Evolutionary conservation across 352 stramenopile genomes (phyloP).

Genomic region (Phytophthora vignae): DNA sequence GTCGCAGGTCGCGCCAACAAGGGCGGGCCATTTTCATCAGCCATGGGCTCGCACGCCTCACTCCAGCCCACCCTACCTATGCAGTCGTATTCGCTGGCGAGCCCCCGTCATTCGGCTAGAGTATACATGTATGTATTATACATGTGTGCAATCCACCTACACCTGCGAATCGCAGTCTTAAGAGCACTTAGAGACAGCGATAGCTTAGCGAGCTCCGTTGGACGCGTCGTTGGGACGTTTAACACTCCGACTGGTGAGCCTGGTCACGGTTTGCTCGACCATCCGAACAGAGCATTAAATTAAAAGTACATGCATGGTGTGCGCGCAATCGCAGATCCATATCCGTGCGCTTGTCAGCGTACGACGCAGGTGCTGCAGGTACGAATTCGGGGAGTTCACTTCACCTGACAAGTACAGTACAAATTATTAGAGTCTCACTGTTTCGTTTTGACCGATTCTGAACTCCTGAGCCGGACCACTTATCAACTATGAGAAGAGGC

Average conservation of each 20-base stretch:
- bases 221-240: background rate
- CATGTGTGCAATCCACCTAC: too few species aligned
- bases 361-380: background rate
- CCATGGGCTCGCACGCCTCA: background rate
- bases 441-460: conserved; percentile 19
- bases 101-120: background rate
- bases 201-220: too few species aligned
- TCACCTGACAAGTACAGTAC: background rate
- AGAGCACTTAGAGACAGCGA: too few species aligned
- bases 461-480: conserved; percentile 26
- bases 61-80: background rate
- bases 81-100: background rate
- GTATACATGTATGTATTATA: too few species aligned
- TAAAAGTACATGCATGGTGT: background rate
- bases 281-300: background rate
- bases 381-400: too few species aligned
- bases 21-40: conserved; percentile 22
- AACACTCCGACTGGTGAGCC: background rate
- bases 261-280: background rate
- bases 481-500: background rate
- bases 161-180: too few species aligned
- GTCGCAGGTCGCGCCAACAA: conserved; percentile 4
- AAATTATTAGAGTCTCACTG: background rate
- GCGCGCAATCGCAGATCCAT: background rate
- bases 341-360: background rate